A percentile compares a stretch with the other conserved stretches of the same genome.
Conservation (phyloP, 2,329 filamentous ascomycete species). For the Fusarium sp. region DNA sequence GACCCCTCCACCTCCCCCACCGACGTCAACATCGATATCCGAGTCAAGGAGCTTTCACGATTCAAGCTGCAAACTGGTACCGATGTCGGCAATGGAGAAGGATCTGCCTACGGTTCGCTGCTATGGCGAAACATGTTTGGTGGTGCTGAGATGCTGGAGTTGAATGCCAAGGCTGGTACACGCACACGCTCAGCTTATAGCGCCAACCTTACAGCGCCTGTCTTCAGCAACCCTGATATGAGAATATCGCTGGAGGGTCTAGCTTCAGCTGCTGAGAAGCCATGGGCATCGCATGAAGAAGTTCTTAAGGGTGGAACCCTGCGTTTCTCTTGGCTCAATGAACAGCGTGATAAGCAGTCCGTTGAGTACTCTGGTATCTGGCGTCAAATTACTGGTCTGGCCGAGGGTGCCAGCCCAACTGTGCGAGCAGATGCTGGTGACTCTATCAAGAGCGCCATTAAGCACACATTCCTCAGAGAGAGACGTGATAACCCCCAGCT, state of each 20-base stretch:
- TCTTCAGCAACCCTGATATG: slow-evolving; percentile 85
- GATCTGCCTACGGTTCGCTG: slow-evolving; percentile 89
- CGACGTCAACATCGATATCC: slow-evolving; percentile 85
- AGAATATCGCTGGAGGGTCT: slow-evolving; percentile 82
- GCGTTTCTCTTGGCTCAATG: slow-evolving; percentile 79
- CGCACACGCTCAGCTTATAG: slow-evolving; percentile 92
- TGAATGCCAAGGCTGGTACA: slow-evolving; percentile 90
- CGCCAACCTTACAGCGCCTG: slow-evolving; percentile 82
- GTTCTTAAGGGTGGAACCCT: slow-evolving; percentile 80
- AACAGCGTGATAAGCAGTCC: slow-evolving; percentile 75
- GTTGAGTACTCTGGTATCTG: slow-evolving; percentile 84
- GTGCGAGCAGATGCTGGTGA: slow-evolving; percentile 89
- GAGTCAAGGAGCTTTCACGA: slow-evolving; percentile 82
- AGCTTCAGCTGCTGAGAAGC: slow-evolving; percentile 86
- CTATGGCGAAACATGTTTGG: slow-evolving; percentile 93
- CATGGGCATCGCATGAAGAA: slow-evolving; percentile 95
- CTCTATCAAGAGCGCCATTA: slow-evolving; percentile 86
- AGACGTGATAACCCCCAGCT: slow-evolving; percentile 86
- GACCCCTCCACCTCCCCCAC: slow-evolving; percentile 77
- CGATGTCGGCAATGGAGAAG: slow-evolving; percentile 92
- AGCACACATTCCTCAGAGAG: slow-evolving; percentile 84
- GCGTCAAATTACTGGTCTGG: slow-evolving; percentile 87
- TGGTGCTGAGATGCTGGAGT: slow-evolving; percentile 87
- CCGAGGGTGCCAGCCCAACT: slow-evolving; percentile 79
- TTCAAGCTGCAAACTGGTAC: slow-evolving; percentile 94